Percentiles rank a stretch among this genome's conserved stretches.
phyloP scores from a whole-genome alignment of 2,329 filamentous ascomycete genomes.

The Verticillium tricorpus region DNA sequence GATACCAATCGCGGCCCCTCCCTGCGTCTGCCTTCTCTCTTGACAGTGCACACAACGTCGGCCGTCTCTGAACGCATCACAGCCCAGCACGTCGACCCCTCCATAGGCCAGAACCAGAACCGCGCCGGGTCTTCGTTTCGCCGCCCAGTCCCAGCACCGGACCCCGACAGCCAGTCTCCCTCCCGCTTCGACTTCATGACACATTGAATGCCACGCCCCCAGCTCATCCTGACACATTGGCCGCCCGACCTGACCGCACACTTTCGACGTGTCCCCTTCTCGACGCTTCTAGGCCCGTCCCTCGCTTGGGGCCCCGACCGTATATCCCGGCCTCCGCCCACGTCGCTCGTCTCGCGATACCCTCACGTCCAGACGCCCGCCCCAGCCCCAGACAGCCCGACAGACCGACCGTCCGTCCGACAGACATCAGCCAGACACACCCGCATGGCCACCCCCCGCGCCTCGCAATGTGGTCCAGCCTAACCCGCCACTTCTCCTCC shows the following conservation, averaged over 20 bases:
- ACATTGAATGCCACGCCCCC: not conserved
- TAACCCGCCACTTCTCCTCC: slow-evolving; percentile 65
- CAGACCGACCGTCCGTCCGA: too few species aligned
- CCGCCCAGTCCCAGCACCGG: not conserved
- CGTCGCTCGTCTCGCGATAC: slow-evolving; percentile 1
- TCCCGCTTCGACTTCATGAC: not conserved
- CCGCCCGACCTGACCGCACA: not conserved
- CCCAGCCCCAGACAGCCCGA: too few species aligned
- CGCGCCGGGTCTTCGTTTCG: not conserved
- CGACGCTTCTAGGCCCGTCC: not conserved
- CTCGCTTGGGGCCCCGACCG: not conserved
- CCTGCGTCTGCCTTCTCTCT: too few species aligned
- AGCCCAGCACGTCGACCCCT: too few species aligned
- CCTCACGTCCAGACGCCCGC: not conserved
- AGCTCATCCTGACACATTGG: not conserved
- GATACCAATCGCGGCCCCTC: too few species aligned
- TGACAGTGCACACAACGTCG: too few species aligned
- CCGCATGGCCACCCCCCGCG: not conserved
- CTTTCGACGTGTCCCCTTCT: not conserved
- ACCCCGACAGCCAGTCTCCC: not conserved
- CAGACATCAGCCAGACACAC: not conserved
- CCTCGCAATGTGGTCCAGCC: slow-evolving; percentile 48
- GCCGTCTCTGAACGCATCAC: too few species aligned
- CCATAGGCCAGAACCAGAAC: too few species aligned
- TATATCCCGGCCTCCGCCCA: slow-evolving; percentile 3